These are phyloP conservation scores for Canavalia gladiata DNA, from an alignment of 306 rosid genomes.

Conservation along the genomic window DNA sequence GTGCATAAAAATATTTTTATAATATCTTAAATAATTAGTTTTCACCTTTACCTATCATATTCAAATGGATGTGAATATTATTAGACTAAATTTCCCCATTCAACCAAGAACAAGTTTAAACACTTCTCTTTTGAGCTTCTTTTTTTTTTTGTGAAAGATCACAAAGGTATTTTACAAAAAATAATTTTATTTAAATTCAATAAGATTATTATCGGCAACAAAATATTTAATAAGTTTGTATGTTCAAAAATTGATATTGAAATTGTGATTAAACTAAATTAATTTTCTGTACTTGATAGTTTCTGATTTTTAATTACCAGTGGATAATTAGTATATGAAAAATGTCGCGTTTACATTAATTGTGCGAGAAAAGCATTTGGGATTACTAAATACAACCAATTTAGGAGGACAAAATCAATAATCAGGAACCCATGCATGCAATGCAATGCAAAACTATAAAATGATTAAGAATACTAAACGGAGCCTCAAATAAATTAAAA, in stretches of 20 bases:
- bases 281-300: too few relatives aligned
- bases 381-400: background rate
- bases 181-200: too few relatives aligned
- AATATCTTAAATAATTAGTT: background rate
- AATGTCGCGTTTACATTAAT: background rate
- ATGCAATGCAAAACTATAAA: too few relatives aligned
- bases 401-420: background rate
- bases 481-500: background rate
- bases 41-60: background rate
- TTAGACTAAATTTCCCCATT: background rate
- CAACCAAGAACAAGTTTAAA: background rate
- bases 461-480: too few relatives aligned
- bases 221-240: too few relatives aligned
- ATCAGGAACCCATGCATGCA: background rate
- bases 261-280: too few relatives aligned
- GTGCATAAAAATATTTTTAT: background rate
- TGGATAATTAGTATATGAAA: background rate
- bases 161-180: too few relatives aligned
- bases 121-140: background rate
- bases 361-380: background rate
- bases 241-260: too few relatives aligned
- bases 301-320: too few relatives aligned
- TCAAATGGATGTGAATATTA: background rate
- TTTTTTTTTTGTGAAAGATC: too few relatives aligned
- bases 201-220: too few relatives aligned